phyloP scores from a whole-genome alignment of 1,284 basidiomycete genomes.

The Cryptococcus floricola region DNA sequence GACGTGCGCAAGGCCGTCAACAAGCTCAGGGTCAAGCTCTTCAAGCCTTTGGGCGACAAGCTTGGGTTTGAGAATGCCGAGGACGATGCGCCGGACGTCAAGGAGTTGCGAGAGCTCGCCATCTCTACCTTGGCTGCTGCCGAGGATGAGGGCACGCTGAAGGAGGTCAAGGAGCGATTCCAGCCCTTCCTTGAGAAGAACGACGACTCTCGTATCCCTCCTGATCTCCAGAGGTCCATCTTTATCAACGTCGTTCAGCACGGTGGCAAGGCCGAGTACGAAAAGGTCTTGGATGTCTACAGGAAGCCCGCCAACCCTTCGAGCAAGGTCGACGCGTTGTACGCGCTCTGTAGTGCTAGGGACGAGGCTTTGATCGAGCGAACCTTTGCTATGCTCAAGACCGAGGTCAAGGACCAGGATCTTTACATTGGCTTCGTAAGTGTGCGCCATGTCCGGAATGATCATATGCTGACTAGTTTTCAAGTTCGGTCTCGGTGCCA shows the following conservation, averaged over 20 bases:
- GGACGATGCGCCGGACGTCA: constrained; percentile 67
- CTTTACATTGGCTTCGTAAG: constrained; percentile 53
- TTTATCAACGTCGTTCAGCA: constrained; percentile 57
- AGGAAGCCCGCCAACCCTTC: constrained; percentile 70
- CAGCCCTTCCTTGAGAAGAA: constrained; percentile 64
- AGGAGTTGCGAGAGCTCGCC: constrained; percentile 72
- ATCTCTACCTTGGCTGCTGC: constrained; percentile 65
- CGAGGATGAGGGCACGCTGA: constrained; percentile 64
- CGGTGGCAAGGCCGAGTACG: constrained; percentile 74
- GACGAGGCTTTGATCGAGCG: constrained; percentile 53
- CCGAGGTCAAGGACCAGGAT: constrained; percentile 62
- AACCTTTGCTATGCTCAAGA: constrained; percentile 60
- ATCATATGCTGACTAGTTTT: constrained; percentile 31
- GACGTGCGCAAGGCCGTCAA: constrained; percentile 61
- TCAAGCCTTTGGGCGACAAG: constrained; percentile 71
- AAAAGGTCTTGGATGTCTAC: constrained; percentile 66
- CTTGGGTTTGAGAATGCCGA: constrained; percentile 74
- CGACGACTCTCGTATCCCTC: constrained; percentile 75
- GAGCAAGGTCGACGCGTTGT: constrained; percentile 65
- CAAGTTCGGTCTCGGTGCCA: constrained; percentile 48
- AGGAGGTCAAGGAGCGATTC: constrained; percentile 73
- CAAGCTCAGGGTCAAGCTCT: constrained; percentile 66
- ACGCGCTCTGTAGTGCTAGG: constrained; percentile 38
- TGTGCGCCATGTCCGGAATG: background rate
- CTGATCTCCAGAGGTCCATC: constrained; percentile 60